Conservation (phyloP, 2,329 filamentous ascomycete species). For the Exophiala sp. region DNA sequence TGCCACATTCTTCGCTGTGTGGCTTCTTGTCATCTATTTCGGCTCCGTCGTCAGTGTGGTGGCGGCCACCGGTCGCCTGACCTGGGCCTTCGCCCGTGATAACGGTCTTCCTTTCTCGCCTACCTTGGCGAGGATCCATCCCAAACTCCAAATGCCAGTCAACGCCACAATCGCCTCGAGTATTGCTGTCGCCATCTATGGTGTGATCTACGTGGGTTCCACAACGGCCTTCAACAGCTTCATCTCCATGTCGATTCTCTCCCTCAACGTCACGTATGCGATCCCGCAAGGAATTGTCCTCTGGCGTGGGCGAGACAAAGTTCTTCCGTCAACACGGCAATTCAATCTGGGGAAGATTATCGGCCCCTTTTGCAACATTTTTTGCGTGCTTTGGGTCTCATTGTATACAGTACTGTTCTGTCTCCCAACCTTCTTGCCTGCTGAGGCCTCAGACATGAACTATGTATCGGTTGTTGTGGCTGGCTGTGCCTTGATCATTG, state of each 20-base stretch:
- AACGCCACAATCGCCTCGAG: slow-evolving; percentile 37
- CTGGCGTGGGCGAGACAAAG: slow-evolving; percentile 35
- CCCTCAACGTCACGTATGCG: slow-evolving; percentile 16
- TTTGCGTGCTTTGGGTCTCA: slow-evolving; percentile 30
- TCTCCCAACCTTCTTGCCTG: slow-evolving; percentile 38
- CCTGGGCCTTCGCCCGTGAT: slow-evolving; percentile 54
- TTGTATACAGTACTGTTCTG: slow-evolving; percentile 31
- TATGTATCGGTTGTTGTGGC: slow-evolving; percentile 45
- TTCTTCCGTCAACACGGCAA: slow-evolving; percentile 21
- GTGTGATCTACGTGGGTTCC: slow-evolving; percentile 34
- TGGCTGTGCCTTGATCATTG: slow-evolving; percentile 25
- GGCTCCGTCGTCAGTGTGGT: slow-evolving; percentile 48
- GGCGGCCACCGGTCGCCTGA: slow-evolving; percentile 50
- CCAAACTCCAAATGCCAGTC: slow-evolving; percentile 35
- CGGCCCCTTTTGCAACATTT: slow-evolving; percentile 34
- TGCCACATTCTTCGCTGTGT: slow-evolving; percentile 23
- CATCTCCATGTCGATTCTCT: slow-evolving; percentile 29
- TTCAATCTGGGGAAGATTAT: slow-evolving; percentile 28
- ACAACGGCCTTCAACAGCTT: slow-evolving; percentile 27
- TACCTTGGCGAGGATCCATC: slow-evolving; percentile 37
- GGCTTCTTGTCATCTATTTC: slow-evolving; percentile 37
- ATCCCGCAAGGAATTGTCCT: slow-evolving; percentile 41
- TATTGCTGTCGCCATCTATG: slow-evolving; percentile 34
- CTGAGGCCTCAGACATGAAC: slow-evolving; percentile 46
- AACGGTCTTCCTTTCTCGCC: slow-evolving; percentile 43